A percentile compares a stretch with the other conserved stretches of the same genome.
Conservation (phyloP, 371 early-diverging fungal genomes). For the Dinochytrium kinnereticum region DNA sequence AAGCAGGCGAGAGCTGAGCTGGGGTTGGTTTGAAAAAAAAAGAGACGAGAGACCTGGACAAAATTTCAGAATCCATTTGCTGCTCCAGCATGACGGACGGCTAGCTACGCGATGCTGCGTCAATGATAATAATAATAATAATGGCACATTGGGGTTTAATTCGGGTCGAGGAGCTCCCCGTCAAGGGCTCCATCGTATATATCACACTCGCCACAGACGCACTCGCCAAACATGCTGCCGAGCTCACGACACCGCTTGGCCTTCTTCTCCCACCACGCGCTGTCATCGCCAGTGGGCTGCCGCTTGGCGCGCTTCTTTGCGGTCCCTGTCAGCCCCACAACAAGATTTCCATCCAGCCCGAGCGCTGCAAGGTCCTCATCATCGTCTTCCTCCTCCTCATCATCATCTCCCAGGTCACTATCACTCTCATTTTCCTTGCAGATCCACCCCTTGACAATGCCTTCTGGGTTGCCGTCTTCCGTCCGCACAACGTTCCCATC, state of each 20-base stretch:
- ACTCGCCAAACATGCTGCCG: slow-evolving; percentile 21
- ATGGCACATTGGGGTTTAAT: too few relatives aligned
- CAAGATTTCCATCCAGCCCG: not conserved
- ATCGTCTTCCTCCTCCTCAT: slow-evolving; percentile 11
- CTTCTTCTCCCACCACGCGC: slow-evolving; percentile 23
- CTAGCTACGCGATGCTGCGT: too few relatives aligned
- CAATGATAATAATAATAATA: too few relatives aligned
- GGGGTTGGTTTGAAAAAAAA: too few relatives aligned
- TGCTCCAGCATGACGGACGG: too few relatives aligned
- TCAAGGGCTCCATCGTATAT: slow-evolving; percentile 15
- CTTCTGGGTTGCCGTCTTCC: slow-evolving; percentile 15
- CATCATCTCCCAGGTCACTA: not conserved
- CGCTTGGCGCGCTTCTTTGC: too few relatives aligned
- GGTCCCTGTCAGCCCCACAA: not conserved
- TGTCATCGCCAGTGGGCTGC: not conserved
- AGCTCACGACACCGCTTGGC: slow-evolving; percentile 26
- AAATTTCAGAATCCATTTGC: too few relatives aligned
- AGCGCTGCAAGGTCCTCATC: slow-evolving; percentile 8
- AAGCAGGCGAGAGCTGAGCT: too few relatives aligned
- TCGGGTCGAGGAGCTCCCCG: too few relatives aligned
- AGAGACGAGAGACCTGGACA: too few relatives aligned
- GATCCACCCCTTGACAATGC: slow-evolving; percentile 3
- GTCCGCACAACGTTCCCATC: not conserved
- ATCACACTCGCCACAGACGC: slow-evolving; percentile 34
- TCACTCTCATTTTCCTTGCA: not conserved